A percentile compares a stretch with the other conserved stretches of the same genome.
These are phyloP conservation scores for Actinomortierella wolfii DNA, from an alignment of 371 early-diverging fungal genomes.

Conservation along the genomic window DNA sequence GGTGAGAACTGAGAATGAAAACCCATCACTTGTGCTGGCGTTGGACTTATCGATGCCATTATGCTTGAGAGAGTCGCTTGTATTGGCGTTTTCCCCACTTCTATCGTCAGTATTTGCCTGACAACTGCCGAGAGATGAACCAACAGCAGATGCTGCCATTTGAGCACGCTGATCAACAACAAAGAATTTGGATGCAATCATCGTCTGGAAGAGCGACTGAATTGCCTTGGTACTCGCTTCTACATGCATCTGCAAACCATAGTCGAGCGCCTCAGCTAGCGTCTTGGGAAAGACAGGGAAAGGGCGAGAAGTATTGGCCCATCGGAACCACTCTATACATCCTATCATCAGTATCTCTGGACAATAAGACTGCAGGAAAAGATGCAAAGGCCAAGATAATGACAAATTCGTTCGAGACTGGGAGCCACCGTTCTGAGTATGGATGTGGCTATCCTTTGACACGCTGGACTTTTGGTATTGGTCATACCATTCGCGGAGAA, in stretches of 20 bases:
- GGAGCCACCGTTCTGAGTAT: no score
- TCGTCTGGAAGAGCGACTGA: conserved; percentile 21
- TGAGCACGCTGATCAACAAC: conserved; percentile 2
- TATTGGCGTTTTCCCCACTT: background rate
- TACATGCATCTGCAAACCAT: conserved; percentile 17
- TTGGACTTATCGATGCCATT: background rate
- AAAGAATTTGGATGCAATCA: conserved; percentile 21
- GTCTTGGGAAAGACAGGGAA: conserved; percentile 8
- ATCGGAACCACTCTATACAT: no score
- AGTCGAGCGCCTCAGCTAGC: conserved; percentile 25
- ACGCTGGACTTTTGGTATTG: no score
- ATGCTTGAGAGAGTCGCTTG: no score
- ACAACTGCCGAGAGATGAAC: background rate
- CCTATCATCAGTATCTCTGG: no score
- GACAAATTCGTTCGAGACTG: no score
- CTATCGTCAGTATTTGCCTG: background rate
- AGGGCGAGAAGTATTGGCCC: no score
- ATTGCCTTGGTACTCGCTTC: conserved; percentile 16
- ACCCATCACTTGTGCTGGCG: background rate
- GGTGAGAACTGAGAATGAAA: background rate
- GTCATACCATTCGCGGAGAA: no score
- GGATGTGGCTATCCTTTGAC: no score
- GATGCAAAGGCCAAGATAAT: no score
- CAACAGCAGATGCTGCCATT: background rate
- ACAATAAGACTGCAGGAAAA: no score